These are phyloP conservation scores for Mucor lusitanicus DNA, from an alignment of 371 early-diverging fungal species.

Conservation along the genomic window DNA sequence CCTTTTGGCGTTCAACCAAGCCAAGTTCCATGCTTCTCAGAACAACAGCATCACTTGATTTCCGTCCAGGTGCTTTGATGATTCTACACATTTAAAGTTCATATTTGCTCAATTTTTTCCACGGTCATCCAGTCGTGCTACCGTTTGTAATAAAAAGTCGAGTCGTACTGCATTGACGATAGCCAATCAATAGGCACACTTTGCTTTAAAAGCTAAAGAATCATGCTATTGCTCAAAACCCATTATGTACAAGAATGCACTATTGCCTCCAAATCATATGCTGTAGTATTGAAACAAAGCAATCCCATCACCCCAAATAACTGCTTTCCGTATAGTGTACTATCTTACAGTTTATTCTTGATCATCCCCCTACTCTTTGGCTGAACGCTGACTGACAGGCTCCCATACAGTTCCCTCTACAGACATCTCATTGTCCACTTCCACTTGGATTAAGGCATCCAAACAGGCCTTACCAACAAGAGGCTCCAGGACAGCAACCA, in stretches of 20 bases:
- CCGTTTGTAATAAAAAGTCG: neutral
- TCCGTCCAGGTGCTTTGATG: neutral
- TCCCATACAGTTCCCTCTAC: constrained; percentile 72
- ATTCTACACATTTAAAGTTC: neutral
- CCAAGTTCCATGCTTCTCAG: neutral
- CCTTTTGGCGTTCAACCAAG: neutral
- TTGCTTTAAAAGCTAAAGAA: neutral
- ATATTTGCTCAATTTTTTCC: neutral
- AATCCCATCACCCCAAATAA: neutral
- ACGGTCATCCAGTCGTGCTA: neutral
- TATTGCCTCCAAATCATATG: neutral
- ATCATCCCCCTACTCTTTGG: neutral
- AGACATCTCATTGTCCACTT: constrained; percentile 49
- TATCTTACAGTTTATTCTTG: neutral
- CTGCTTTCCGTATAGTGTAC: neutral
- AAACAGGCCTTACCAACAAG: constrained; percentile 73
- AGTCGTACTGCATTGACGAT: neutral
- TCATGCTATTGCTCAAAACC: neutral
- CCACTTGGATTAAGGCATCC: constrained; percentile 64
- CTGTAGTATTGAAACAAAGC: neutral
- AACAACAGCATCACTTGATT: neutral
- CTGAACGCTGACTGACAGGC: constrained; percentile 8
- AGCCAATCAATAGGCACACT: neutral
- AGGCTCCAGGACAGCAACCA: constrained; percentile 61
- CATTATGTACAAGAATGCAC: neutral